Conservation (phyloP, 768 basidiomycete genomes). For the Imleria badia region DNA sequence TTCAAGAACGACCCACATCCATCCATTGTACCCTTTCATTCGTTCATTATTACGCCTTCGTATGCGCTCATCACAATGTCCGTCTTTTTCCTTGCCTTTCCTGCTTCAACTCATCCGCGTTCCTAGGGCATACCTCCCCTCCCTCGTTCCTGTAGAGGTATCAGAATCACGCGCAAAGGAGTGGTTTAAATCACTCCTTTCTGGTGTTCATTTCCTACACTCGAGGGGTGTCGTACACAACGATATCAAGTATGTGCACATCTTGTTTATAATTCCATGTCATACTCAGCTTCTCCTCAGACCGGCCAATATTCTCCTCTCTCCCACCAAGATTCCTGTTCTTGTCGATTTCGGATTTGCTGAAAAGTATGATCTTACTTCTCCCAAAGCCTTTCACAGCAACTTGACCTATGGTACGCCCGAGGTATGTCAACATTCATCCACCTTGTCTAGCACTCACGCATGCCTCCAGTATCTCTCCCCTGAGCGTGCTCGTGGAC, state of each 20-base stretch:
- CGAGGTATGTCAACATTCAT: constrained; percentile 51
- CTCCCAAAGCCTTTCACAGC: constrained; percentile 71
- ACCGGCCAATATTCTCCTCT: constrained; percentile 91
- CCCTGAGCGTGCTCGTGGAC: constrained; percentile 86
- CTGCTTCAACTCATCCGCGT: constrained; percentile 9
- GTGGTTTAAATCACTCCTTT: constrained; percentile 83
- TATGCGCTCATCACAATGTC: constrained; percentile 93
- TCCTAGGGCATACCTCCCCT: constrained; percentile 81
- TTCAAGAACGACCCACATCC: constrained; percentile 87
- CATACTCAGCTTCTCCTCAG: constrained; percentile 37
- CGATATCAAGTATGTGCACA: constrained; percentile 80
- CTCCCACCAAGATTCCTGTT: constrained; percentile 73
- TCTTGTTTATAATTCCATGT: not conserved
- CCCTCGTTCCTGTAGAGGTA: constrained; percentile 85
- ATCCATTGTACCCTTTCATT: constrained; percentile 89
- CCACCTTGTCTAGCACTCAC: not conserved
- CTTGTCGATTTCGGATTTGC: constrained; percentile 98
- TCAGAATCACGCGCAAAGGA: constrained; percentile 70
- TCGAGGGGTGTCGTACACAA: constrained; percentile 85
- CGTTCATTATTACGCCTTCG: constrained; percentile 89
- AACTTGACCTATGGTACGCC: constrained; percentile 90
- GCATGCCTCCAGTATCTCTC: constrained; percentile 70
- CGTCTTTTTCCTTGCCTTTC: constrained; percentile 31
- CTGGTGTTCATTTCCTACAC: constrained; percentile 83
- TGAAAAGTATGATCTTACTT: constrained; percentile 71